Conservation (phyloP, 495 filamentous ascomycete genomes). For the Hypomontagnella submonticulosa region DNA sequence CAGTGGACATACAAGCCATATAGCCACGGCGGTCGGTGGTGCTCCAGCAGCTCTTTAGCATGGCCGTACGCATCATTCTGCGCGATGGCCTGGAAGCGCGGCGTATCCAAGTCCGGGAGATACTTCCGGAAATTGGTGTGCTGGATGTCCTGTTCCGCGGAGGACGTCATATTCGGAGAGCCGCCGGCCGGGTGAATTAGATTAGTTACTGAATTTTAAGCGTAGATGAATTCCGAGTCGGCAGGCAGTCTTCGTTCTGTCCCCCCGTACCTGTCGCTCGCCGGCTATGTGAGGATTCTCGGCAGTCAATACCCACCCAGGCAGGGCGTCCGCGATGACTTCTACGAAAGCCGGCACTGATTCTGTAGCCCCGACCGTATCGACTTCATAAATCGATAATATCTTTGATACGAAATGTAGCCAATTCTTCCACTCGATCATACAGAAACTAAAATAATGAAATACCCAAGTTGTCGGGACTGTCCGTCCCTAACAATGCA, state of each 20-base stretch:
- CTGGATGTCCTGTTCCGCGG: slow-evolving; percentile 31
- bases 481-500: slow-evolving; percentile 17
- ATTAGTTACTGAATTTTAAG: too few species aligned
- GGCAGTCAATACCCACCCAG: too few species aligned
- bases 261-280: not conserved
- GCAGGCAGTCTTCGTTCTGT: too few species aligned
- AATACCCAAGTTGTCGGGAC: not conserved
- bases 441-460: too few species aligned
- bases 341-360: not conserved
- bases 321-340: not conserved
- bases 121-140: slow-evolving; percentile 62
- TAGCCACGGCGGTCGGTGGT: slow-evolving; percentile 72
- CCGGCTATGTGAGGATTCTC: not conserved
- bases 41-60: slow-evolving; percentile 67
- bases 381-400: not conserved
- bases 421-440: too few species aligned
- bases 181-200: too few species aligned
- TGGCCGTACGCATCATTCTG: slow-evolving; percentile 73
- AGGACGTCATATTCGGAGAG: slow-evolving; percentile 34
- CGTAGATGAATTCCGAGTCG: too few species aligned
- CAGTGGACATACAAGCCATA: slow-evolving; percentile 74
- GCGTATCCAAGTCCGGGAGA: slow-evolving; percentile 68
- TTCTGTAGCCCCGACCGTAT: too few species aligned
- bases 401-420: not conserved
- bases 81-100: slow-evolving; percentile 71